Conservation (phyloP, 305 asterid genomes). For the Rubia peregrina region DNA sequence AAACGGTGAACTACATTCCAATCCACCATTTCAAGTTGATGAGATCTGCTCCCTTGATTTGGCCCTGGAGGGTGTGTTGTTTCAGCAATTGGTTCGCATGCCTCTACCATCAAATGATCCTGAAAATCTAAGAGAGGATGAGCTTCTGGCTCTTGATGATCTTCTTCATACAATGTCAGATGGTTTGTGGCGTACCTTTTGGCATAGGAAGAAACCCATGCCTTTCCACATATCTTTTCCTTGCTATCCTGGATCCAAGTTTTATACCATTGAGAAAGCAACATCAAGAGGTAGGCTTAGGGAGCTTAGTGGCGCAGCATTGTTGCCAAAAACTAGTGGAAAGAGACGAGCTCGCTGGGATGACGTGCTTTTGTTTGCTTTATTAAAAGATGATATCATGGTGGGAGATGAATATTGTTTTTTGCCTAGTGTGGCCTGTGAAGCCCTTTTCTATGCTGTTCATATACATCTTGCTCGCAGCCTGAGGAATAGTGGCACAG, state of each 20-base stretch:
- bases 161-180: conserved; percentile 62
- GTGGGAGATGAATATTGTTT: conserved; percentile 32
- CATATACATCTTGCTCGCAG: conserved; percentile 60
- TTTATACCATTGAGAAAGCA: conserved; percentile 66
- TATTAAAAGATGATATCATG: conserved; percentile 43
- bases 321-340: conserved; percentile 45
- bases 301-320: conserved; percentile 56
- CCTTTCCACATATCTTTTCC: conserved; percentile 62
- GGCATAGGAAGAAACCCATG: conserved; percentile 60
- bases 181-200: conserved; percentile 75
- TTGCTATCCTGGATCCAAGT: conserved; percentile 58
- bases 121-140: conserved; percentile 48
- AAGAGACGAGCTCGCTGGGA: conserved; percentile 46
- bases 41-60: conserved; percentile 61
- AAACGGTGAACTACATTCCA: conserved; percentile 27
- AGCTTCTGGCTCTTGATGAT: conserved; percentile 68
- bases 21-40: conserved; percentile 50
- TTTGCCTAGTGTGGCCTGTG: conserved; percentile 41
- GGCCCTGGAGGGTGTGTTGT: conserved; percentile 62
- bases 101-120: conserved; percentile 52
- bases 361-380: conserved; percentile 46
- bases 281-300: conserved; percentile 50
- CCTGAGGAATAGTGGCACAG: conserved; percentile 35
- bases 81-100: conserved; percentile 85
- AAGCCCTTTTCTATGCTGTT: conserved; percentile 65